Conservation (phyloP, 2,329 filamentous ascomycete genomes). For the Aspergillus uvarum region DNA sequence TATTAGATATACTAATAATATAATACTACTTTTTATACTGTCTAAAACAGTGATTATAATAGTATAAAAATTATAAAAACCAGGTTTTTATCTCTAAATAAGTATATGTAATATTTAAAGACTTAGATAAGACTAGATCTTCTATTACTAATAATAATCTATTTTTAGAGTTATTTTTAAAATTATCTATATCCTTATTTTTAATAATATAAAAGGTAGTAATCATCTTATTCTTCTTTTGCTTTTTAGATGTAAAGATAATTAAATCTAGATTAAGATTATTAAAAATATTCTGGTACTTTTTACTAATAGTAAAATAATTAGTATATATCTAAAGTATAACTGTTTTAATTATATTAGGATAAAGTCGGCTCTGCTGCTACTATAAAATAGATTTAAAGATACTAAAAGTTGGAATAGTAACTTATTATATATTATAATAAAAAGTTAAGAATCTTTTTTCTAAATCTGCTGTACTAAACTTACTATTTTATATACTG, state of each 20-base stretch:
- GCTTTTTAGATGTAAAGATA: no score
- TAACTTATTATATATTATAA: no score
- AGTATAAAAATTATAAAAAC: not conserved
- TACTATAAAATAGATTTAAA: no score
- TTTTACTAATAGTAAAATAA: slow-evolving; percentile 1
- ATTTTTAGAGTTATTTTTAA: not conserved
- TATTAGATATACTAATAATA: not conserved
- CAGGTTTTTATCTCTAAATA: not conserved
- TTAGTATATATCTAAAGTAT: slow-evolving; percentile 2
- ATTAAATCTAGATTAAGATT: no score
- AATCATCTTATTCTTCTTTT: no score
- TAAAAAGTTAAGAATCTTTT: no score
- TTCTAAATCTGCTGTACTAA: no score
- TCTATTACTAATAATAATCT: not conserved
- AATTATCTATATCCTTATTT: not conserved
- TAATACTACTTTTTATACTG: not conserved
- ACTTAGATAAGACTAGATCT: not conserved
- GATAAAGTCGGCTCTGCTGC: no score
- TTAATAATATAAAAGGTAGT: no score
- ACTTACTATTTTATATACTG: no score
- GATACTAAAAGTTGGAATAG: no score
- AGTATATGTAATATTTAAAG: not conserved
- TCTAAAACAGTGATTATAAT: not conserved
- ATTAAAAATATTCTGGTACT: not conserved
- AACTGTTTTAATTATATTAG: not conserved